Conservation (phyloP, 148 eudicot species). For the Silene latifolia region DNA sequence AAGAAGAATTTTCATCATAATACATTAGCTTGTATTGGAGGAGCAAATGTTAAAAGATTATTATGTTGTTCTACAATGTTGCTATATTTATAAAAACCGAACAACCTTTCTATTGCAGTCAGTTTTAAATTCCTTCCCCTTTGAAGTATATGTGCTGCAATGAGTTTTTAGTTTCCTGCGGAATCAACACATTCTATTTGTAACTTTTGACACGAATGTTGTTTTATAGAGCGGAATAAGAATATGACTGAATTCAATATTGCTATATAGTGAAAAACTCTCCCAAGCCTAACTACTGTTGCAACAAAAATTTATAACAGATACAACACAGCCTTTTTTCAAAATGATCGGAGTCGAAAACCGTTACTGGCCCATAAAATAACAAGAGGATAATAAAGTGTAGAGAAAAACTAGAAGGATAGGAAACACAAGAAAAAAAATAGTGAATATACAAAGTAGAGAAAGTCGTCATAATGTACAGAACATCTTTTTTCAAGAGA, state of each 20-base stretch:
- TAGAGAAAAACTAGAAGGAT: background rate
- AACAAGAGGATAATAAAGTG: background rate
- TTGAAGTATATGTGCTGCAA: background rate
- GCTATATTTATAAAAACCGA: background rate
- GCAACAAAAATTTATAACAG: background rate
- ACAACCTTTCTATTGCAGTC: background rate
- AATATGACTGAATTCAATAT: too few relatives aligned
- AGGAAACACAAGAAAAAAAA: background rate
- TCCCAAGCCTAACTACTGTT: background rate
- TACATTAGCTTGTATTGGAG: too few relatives aligned
- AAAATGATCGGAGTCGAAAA: background rate
- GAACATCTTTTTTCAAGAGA: background rate
- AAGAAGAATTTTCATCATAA: too few relatives aligned
- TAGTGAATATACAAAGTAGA: background rate
- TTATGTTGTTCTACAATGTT: too few relatives aligned
- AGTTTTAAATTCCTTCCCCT: background rate
- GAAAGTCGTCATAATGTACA: background rate
- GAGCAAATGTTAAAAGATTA: too few relatives aligned
- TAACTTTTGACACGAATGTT: background rate
- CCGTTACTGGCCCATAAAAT: background rate
- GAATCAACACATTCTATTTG: background rate
- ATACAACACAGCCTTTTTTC: background rate
- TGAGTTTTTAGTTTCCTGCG: background rate
- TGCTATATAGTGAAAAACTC: background rate
- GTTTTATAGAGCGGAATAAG: background rate